phyloP scores from a whole-genome alignment of 1,284 basidiomycete species.

The Trametes sp. region DNA sequence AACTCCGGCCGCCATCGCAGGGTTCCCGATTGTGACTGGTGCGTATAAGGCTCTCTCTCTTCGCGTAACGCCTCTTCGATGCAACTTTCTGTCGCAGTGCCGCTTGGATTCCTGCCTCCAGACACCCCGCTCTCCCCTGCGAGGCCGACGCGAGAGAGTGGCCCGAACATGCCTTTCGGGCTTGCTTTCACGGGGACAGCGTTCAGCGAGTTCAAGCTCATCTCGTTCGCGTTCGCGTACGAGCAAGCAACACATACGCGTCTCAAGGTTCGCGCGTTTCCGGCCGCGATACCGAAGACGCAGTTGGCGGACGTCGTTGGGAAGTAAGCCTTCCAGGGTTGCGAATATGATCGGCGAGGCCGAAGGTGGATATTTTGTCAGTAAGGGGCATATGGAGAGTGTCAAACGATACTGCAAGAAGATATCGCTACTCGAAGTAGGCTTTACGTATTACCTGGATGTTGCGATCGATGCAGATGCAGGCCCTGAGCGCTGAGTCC shows the following conservation, averaged over 20 bases:
- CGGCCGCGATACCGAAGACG: conserved; percentile 55
- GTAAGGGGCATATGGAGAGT: too few species aligned
- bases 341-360: too few species aligned
- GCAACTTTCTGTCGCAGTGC: conserved; percentile 42
- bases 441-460: too few species aligned
- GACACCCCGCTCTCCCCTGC: conserved; percentile 42
- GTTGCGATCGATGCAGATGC: too few species aligned
- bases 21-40: conserved; percentile 52
- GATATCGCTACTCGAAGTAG: too few species aligned
- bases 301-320: conserved; percentile 52
- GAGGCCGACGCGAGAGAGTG: conserved; percentile 43
- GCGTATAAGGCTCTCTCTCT: neutral
- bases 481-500: too few species aligned
- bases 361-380: too few species aligned
- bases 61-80: neutral
- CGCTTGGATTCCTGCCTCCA: conserved; percentile 55
- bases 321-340: conserved; percentile 4
- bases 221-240: conserved; percentile 59
- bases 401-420: too few species aligned
- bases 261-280: conserved; percentile 50
- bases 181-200: conserved; percentile 59
- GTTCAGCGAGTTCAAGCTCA: conserved; percentile 56
- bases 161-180: conserved; percentile 57
- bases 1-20: conserved; percentile 48
- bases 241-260: conserved; percentile 61